Evolutionary conservation across 2,329 filamentous ascomycete genomes (phyloP).

Genomic region (Penicillium sp.): DNA sequence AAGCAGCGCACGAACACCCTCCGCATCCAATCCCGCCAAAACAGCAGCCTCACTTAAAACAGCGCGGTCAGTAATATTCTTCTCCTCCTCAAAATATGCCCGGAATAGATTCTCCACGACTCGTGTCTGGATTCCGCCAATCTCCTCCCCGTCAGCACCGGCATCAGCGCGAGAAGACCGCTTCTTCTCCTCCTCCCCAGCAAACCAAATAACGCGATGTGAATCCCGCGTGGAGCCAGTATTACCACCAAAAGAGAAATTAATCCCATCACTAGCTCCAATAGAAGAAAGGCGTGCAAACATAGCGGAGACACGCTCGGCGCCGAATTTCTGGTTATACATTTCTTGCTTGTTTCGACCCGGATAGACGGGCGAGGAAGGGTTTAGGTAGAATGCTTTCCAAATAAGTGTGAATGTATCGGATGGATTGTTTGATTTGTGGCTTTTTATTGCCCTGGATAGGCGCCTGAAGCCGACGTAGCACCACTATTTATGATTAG

Average conservation of each 20-base stretch:
- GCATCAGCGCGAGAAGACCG: too few species aligned
- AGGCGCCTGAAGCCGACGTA: constrained; percentile 80
- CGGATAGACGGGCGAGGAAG: constrained; percentile 57
- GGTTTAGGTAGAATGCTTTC: constrained; percentile 81
- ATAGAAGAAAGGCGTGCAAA: constrained; percentile 60
- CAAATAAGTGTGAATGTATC: constrained; percentile 77
- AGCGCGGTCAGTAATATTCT: constrained; percentile 64
- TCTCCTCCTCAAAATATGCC: constrained; percentile 67
- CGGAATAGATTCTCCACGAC: constrained; percentile 68
- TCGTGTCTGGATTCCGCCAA: constrained; percentile 58
- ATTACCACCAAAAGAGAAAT: constrained; percentile 72
- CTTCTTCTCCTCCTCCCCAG: constrained; percentile 54
- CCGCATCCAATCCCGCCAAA: constrained; percentile 58
- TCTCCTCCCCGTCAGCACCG: constrained; percentile 23
- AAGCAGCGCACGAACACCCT: constrained; percentile 60
- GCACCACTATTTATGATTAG: constrained; percentile 56
- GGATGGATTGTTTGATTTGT: constrained; percentile 65
- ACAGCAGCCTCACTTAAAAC: constrained; percentile 59
- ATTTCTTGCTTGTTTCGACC: constrained; percentile 59
- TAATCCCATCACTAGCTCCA: constrained; percentile 70
- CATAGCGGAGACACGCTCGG: constrained; percentile 63
- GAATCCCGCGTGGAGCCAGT: constrained; percentile 79
- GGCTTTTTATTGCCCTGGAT: constrained; percentile 69
- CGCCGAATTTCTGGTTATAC: constrained; percentile 68
- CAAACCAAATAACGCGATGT: constrained; percentile 76